Conservation (phyloP, 768 basidiomycete species). For the Cystobasidium tubakii region DNA sequence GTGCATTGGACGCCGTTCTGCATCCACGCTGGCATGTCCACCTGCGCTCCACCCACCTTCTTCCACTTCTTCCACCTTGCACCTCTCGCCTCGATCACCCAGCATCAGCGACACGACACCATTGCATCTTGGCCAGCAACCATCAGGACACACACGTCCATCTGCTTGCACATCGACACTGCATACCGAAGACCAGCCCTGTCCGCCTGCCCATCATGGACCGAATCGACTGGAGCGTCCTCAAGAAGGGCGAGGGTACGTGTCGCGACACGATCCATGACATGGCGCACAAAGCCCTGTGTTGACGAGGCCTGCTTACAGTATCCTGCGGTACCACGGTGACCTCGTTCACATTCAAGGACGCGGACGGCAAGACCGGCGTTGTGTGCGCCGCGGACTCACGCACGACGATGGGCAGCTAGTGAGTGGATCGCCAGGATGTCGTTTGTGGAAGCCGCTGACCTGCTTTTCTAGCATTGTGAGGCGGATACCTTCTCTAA, state of each 20-base stretch:
- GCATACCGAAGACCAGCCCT: not conserved
- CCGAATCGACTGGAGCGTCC: constrained; percentile 18
- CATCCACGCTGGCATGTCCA: too few relatives aligned
- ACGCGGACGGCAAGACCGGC: constrained; percentile 53
- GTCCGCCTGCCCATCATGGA: constrained; percentile 1
- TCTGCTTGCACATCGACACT: too few relatives aligned
- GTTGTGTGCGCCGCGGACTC: constrained; percentile 96
- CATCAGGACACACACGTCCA: too few relatives aligned
- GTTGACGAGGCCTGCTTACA: constrained; percentile 9
- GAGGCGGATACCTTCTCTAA: too few relatives aligned
- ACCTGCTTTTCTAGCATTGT: too few relatives aligned
- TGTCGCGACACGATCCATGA: not conserved
- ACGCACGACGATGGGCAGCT: constrained; percentile 92
- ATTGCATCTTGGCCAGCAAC: too few relatives aligned
- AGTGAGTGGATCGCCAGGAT: constrained; percentile 63
- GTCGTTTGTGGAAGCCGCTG: too few relatives aligned
- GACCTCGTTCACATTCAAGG: constrained; percentile 95
- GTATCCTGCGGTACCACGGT: constrained; percentile 74
- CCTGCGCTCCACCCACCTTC: too few relatives aligned
- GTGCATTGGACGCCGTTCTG: too few relatives aligned
- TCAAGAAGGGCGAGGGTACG: constrained; percentile 35
- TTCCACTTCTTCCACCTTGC: not conserved
- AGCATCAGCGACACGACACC: too few relatives aligned
- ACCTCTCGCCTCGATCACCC: too few relatives aligned
- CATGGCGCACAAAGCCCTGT: not conserved